Conservation (phyloP, 2,329 filamentous ascomycete genomes). For the Corynespora cassiicola region DNA sequence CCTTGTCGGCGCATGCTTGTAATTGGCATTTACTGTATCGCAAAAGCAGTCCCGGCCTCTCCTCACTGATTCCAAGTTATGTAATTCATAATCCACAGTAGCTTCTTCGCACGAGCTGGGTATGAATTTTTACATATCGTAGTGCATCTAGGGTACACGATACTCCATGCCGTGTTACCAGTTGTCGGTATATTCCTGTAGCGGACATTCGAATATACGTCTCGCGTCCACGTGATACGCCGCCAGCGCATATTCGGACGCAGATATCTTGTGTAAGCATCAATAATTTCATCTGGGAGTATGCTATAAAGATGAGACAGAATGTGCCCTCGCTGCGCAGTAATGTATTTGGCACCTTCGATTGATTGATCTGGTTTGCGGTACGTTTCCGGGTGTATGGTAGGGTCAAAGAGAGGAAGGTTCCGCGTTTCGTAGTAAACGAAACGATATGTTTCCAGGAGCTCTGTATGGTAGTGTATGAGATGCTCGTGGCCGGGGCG, state of each 20-base stretch:
- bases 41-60: conserved; percentile 7
- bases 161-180: neutral
- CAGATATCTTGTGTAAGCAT: conserved; percentile 17
- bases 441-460: conserved; percentile 48
- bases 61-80: conserved; percentile 14
- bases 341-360: conserved; percentile 23
- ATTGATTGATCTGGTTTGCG: conserved; percentile 9
- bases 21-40: conserved; percentile 10
- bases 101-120: conserved; percentile 30
- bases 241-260: conserved; percentile 26
- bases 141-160: neutral
- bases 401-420: conserved; percentile 40
- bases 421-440: conserved; percentile 47
- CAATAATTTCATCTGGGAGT: conserved; percentile 4
- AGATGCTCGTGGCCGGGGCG: conserved; percentile 37
- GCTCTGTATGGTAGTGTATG: conserved; percentile 31
- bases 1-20: conserved; percentile 10
- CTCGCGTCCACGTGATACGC: conserved; percentile 30
- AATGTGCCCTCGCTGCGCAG: conserved; percentile 23
- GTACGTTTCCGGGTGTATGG: conserved; percentile 29
- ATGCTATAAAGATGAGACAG: conserved; percentile 30
- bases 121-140: neutral
- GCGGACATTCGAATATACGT: conserved; percentile 10
- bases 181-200: too few species aligned
- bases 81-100: conserved; percentile 27